These are phyloP conservation scores for Cercospora zeina DNA, from an alignment of 2,329 filamentous ascomycete species.

Conservation along the genomic window DNA sequence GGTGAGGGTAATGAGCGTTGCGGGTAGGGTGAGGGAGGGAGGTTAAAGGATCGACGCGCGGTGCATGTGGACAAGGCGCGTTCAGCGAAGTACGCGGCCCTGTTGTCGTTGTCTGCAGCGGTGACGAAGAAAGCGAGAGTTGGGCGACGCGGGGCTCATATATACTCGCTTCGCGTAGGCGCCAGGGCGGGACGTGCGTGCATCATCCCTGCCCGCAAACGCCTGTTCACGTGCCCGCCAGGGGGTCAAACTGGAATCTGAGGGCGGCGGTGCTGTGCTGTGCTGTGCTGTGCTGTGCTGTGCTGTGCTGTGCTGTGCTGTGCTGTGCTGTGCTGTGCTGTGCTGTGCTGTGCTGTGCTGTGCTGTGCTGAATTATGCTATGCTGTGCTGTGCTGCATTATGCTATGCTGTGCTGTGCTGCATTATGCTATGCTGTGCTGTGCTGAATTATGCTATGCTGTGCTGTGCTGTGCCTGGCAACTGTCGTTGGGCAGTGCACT, in stretches of 20 bases:
- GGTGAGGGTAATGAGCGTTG: slow-evolving; percentile 46
- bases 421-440: too few relatives aligned
- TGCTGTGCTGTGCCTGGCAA: slow-evolving; percentile 1
- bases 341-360: too few relatives aligned
- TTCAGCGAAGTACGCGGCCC: slow-evolving; percentile 31
- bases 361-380: too few relatives aligned
- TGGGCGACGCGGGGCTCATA: slow-evolving; percentile 15
- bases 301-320: too few relatives aligned
- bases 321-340: too few relatives aligned
- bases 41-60: slow-evolving; percentile 54
- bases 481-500: background rate
- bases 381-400: too few relatives aligned
- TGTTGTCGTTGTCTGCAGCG: slow-evolving; percentile 38
- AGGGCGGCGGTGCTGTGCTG: background rate
- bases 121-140: slow-evolving; percentile 32
- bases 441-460: too few relatives aligned
- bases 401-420: too few relatives aligned
- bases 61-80: slow-evolving; percentile 56
- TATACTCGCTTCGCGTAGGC: slow-evolving; percentile 16
- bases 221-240: background rate
- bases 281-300: too few relatives aligned
- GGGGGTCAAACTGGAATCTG: slow-evolving; percentile 1
- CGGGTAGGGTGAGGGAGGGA: slow-evolving; percentile 22
- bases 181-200: slow-evolving; percentile 7
- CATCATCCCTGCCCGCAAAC: background rate